Evolutionary conservation across 2,329 filamentous ascomycete species (phyloP).

Genomic region (Fonsecaea erecta): DNA sequence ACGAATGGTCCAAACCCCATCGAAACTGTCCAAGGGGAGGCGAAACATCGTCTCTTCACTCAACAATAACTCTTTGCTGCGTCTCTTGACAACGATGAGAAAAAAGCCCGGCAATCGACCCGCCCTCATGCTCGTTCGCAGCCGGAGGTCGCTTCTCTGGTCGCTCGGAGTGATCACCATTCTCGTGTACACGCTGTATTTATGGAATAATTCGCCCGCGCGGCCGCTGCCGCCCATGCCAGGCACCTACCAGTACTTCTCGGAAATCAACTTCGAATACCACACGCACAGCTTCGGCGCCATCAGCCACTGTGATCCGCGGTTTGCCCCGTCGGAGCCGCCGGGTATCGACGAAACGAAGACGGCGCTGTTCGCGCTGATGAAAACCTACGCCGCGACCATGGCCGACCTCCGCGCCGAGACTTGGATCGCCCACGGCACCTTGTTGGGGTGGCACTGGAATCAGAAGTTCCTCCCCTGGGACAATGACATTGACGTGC

Average conservation of each 20-base stretch:
- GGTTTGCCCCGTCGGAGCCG: slow-evolving; percentile 16
- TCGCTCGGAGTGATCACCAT: neutral
- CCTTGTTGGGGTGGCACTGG: slow-evolving; percentile 28
- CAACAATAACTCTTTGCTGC: no score
- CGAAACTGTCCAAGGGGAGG: no score
- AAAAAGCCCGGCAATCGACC: no score
- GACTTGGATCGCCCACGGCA: slow-evolving; percentile 29
- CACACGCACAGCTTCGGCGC: slow-evolving; percentile 23
- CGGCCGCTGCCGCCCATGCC: slow-evolving; percentile 15
- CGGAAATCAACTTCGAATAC: slow-evolving; percentile 21
- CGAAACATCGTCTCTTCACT: no score
- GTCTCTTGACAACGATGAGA: no score
- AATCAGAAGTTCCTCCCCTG: slow-evolving; percentile 30
- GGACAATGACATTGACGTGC: slow-evolving; percentile 31
- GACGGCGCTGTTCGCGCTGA: slow-evolving; percentile 7
- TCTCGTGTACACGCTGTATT: slow-evolving; percentile 2
- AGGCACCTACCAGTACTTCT: slow-evolving; percentile 28
- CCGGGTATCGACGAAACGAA: slow-evolving; percentile 16
- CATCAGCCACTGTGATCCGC: slow-evolving; percentile 23
- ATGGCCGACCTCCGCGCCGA: slow-evolving; percentile 23
- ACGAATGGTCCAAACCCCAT: no score
- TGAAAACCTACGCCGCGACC: slow-evolving; percentile 18
- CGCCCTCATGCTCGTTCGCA: no score
- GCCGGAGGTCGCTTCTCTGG: no score
- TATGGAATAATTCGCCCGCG: neutral